Base-by-base conservation (phyloP, 140 eudicot genomes). In the Artemisia princeps region DNA sequence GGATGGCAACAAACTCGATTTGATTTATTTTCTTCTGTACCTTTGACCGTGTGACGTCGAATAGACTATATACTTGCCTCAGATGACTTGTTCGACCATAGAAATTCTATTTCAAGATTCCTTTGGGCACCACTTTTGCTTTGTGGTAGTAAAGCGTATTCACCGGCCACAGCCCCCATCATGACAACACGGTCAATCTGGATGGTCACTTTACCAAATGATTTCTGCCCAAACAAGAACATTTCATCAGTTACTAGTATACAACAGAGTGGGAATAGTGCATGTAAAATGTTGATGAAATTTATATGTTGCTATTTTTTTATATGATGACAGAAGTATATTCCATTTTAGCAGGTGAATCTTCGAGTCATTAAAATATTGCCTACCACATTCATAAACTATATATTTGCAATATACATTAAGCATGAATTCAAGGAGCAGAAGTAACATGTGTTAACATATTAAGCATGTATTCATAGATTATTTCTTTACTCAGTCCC, bases 141-240 rank as follows among this genome's bases (percentile, higher is more conserved):
- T 70, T 94, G 90, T 12, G 99, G 99, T 72, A 94, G 78, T 68
- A 94, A 72, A 12, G 94, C 82, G 68, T 94, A 94, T 81, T 94
- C 99, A 45, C 96, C 96, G 0, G 99, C 90, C 60, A 87, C 99
- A 10, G 90, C 94, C 60, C 99, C 99, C 75, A 86, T 84, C 96
- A 90, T 84, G 10, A 94, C 99, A 2, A 94, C 99, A 0, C 94
- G 90, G 79, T 94, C 99, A 69, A 94, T 94, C 79, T 88, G 99
- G 79, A 94, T 86, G 1, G 96, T 94, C 57, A 94, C 99, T 72
- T 94, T 94, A 24, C 99, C 99, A 11, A 88, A 94, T 51, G 99
- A 94, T 68, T 83, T 82, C 99, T 94, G 95, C 65, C 58, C 61
- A 69, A 63, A 76, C 55, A 55, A 55, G 1, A 71, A 48, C 42